These are phyloP conservation scores for Auriculariales sp. DNA, from an alignment of 768 basidiomycete genomes.

Conservation along the genomic window DNA sequence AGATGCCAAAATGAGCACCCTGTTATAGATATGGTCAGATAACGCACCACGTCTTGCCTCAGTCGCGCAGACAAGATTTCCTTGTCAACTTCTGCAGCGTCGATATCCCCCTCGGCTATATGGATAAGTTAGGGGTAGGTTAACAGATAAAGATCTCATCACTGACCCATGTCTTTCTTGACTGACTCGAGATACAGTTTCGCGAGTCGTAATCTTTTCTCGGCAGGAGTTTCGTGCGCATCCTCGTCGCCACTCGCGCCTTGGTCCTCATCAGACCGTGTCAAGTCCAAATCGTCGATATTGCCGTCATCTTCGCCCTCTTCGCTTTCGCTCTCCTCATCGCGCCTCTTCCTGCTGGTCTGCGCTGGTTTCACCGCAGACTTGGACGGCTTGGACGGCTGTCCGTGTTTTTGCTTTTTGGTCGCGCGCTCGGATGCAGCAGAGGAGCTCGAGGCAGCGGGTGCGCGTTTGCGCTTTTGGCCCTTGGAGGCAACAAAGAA, in stretches of 20 bases:
- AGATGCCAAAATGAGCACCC: background rate
- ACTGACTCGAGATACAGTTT: conserved; percentile 81
- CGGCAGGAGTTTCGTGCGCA: conserved; percentile 77
- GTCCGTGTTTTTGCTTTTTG: conserved; percentile 14
- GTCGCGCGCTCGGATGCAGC: conserved; percentile 16
- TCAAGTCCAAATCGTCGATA: conserved; percentile 66
- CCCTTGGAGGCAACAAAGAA: conserved; percentile 57
- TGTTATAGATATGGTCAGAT: background rate
- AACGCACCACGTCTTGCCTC: conserved; percentile 68
- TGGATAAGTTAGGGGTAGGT: background rate
- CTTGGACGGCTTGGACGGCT: conserved; percentile 15
- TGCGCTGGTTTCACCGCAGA: conserved; percentile 6
- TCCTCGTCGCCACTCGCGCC: conserved; percentile 70
- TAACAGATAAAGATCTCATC: background rate
- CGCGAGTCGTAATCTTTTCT: conserved; percentile 83
- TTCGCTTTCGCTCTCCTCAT: conserved; percentile 61
- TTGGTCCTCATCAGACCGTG: conserved; percentile 35
- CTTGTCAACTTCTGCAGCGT: conserved; percentile 90
- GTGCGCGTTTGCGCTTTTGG: conserved; percentile 46
- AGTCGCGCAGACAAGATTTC: conserved; percentile 83
- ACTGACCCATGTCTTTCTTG: conserved; percentile 55
- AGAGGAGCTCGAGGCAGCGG: conserved; percentile 15
- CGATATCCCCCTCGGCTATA: conserved; percentile 75
- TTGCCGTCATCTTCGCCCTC: conserved; percentile 37
- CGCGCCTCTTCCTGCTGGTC: conserved; percentile 14